Conservation (phyloP, 306 rosid species). For the Trichosanthes cucumerina region DNA sequence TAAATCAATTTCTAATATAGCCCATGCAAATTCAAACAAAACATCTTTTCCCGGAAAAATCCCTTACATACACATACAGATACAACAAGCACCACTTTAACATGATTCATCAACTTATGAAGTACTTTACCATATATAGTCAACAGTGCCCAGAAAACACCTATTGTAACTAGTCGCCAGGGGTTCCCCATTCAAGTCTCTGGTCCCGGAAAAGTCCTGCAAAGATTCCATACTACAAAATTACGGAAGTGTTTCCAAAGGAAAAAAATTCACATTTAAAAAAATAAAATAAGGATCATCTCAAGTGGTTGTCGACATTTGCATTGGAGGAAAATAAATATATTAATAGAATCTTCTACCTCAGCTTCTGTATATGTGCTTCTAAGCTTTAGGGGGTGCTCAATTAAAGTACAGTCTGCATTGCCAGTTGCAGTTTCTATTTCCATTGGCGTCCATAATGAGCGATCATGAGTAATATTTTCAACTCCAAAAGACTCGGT, state of each 20-base stretch:
- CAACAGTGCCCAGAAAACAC: slow-evolving; percentile 76
- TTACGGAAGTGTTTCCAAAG: background rate
- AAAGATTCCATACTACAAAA: slow-evolving; percentile 10
- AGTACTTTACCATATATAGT: slow-evolving; percentile 72
- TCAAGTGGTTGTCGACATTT: background rate
- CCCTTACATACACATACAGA: slow-evolving; percentile 16
- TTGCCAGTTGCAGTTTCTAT: slow-evolving; percentile 82
- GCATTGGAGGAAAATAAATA: background rate
- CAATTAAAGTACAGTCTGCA: slow-evolving; percentile 44
- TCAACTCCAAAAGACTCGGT: slow-evolving; percentile 20
- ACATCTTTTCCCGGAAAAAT: slow-evolving; percentile 7
- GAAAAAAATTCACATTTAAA: background rate
- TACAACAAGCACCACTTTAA: background rate
- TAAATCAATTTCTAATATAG: slow-evolving; percentile 12
- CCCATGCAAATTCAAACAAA: slow-evolving; percentile 8
- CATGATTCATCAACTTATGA: slow-evolving; percentile 11
- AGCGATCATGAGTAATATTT: slow-evolving; percentile 34
- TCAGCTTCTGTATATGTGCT: slow-evolving; percentile 71
- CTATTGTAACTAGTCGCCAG: slow-evolving; percentile 68
- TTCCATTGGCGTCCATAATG: slow-evolving; percentile 76
- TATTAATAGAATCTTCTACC: slow-evolving; percentile 31
- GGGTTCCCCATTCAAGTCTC: slow-evolving; percentile 84
- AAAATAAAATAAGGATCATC: background rate
- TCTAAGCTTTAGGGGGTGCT: slow-evolving; percentile 54
- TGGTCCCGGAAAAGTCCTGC: slow-evolving; percentile 58